A percentile compares a stretch with the other conserved stretches of the same genome.
Evolutionary conservation across 192 early-diverging fungal species (phyloP).

Genomic region (Coemansia sp.): DNA sequence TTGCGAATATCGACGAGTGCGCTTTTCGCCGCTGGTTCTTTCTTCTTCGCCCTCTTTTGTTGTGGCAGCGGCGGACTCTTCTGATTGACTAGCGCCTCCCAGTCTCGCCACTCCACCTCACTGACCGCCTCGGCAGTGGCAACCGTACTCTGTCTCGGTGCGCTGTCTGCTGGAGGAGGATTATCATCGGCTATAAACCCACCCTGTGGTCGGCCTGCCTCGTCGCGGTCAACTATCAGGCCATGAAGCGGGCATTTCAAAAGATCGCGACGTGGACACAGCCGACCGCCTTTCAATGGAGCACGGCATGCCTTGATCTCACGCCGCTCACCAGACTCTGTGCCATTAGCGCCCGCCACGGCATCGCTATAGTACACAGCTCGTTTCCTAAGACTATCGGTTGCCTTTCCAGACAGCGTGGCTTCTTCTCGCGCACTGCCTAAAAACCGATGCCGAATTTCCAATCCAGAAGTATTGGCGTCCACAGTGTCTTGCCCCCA

Average conservation of each 20-base stretch:
- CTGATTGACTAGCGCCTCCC: conserved; percentile 23
- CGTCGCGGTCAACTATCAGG: conserved; percentile 63
- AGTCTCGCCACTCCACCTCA: conserved; percentile 31
- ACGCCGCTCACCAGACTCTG: neutral
- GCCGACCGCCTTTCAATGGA: conserved; percentile 63
- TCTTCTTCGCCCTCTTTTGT: neutral
- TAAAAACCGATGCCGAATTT: conserved; percentile 66
- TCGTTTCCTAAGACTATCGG: conserved; percentile 62
- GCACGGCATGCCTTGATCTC: conserved; percentile 67
- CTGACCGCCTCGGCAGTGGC: conserved; percentile 34
- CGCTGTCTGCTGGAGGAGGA: neutral
- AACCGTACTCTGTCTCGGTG: conserved; percentile 18
- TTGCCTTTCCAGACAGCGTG: conserved; percentile 57
- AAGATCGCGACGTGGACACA: conserved; percentile 69
- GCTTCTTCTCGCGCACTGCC: conserved; percentile 68
- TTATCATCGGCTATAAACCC: neutral
- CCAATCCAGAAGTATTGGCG: conserved; percentile 62
- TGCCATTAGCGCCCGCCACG: neutral
- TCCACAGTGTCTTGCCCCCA: conserved; percentile 66
- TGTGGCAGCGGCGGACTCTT: neutral
- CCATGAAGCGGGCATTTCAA: conserved; percentile 74
- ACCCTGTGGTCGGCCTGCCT: conserved; percentile 31
- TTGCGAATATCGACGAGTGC: conserved; percentile 33
- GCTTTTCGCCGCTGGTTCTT: neutral
- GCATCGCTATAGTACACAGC: conserved; percentile 57